Conservation (phyloP, 805 yeast genomes). For the Scheffersomyces spartinae region DNA sequence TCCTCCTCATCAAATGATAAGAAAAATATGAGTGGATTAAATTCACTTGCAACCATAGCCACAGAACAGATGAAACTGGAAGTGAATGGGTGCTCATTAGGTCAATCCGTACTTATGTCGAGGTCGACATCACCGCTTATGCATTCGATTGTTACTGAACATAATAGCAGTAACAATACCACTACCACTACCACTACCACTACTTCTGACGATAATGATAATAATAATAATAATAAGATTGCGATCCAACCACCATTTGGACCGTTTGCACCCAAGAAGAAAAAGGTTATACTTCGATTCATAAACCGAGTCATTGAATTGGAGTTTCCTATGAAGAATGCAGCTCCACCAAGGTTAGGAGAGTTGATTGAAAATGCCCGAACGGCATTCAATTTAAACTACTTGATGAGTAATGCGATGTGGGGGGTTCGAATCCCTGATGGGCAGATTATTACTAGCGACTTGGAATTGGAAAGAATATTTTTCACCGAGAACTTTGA, state of each 20-base stretch:
- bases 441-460: conserved; percentile 18
- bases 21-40: conserved; percentile 5
- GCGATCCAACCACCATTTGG: neutral
- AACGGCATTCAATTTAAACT: conserved; percentile 61
- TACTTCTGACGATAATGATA: conserved; percentile 19
- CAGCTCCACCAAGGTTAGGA: conserved; percentile 68
- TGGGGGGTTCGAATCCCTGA: too few species aligned
- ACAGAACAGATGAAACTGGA: conserved; percentile 16
- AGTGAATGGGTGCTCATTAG: too few species aligned
- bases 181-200: conserved; percentile 6
- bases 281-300: conserved; percentile 34
- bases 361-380: conserved; percentile 76
- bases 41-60: conserved; percentile 2
- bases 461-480: conserved; percentile 26
- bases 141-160: conserved; percentile 9
- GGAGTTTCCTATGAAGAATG: conserved; percentile 49
- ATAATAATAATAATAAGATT: conserved; percentile 21
- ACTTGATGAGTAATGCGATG: too few species aligned
- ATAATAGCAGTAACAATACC: conserved; percentile 14
- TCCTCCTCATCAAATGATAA: conserved; percentile 2
- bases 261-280: conserved; percentile 6
- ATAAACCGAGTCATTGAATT: conserved; percentile 44
- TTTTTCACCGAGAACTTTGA: conserved; percentile 19
- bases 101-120: too few species aligned
- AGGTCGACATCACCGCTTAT: too few species aligned